These are phyloP conservation scores for Rachicladosporium sp. DNA, from an alignment of 2,329 filamentous ascomycete genomes.

Conservation along the genomic window DNA sequence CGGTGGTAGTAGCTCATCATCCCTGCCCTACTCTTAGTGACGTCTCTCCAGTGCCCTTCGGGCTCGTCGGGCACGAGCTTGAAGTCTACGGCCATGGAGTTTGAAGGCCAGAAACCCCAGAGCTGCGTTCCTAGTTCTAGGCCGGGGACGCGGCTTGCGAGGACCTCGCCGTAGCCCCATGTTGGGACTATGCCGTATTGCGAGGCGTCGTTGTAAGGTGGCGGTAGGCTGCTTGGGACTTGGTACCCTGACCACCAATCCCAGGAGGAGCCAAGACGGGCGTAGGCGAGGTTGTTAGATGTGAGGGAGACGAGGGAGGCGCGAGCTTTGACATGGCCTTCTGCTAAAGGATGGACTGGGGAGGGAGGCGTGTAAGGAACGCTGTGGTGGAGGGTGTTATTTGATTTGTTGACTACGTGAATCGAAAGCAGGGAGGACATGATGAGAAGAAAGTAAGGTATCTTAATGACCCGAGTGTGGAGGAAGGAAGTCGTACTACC, in stretches of 20 bases:
- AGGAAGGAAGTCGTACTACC: too few relatives aligned
- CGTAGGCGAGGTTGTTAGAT: slow-evolving; percentile 16
- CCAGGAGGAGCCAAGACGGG: slow-evolving; percentile 15
- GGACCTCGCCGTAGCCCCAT: slow-evolving; percentile 37
- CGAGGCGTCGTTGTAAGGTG: slow-evolving; percentile 24
- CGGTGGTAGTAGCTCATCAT: slow-evolving; percentile 37
- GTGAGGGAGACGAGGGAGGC: slow-evolving; percentile 9
- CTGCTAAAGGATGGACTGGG: slow-evolving; percentile 2
- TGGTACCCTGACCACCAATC: slow-evolving; percentile 36
- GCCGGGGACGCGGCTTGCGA: slow-evolving; percentile 28
- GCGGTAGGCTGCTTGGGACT: slow-evolving; percentile 26
- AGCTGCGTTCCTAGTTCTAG: slow-evolving; percentile 26
- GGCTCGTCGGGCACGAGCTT: slow-evolving; percentile 17
- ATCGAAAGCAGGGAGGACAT: not conserved
- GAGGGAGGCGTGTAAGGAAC: slow-evolving; percentile 1
- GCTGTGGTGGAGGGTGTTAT: slow-evolving; percentile 7
- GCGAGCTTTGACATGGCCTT: slow-evolving; percentile 6
- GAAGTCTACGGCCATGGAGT: slow-evolving; percentile 27
- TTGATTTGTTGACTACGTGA: slow-evolving; percentile 10
- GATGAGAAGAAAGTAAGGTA: too few relatives aligned
- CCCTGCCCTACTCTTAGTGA: slow-evolving; percentile 24
- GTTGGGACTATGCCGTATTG: slow-evolving; percentile 35
- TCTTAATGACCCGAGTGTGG: too few relatives aligned
- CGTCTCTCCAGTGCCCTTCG: slow-evolving; percentile 27
- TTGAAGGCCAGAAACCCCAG: slow-evolving; percentile 35